These are phyloP conservation scores for Wallacemonas sp. DNA, from an alignment of 208 protist species.

Conservation along the genomic window DNA sequence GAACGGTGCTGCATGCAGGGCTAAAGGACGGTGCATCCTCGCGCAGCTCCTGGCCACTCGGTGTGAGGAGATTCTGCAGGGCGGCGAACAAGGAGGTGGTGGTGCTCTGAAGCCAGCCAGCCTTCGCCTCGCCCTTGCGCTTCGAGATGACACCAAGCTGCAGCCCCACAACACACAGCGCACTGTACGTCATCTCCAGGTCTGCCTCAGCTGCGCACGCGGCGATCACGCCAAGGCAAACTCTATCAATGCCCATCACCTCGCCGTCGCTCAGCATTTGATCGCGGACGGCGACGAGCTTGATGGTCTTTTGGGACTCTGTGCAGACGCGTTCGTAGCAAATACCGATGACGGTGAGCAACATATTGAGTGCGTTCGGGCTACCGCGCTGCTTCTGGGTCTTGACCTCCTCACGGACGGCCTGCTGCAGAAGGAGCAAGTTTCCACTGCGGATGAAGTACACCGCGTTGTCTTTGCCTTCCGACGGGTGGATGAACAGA, in stretches of 20 bases:
- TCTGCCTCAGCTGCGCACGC: conserved; percentile 47
- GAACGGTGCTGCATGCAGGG: conserved; percentile 42
- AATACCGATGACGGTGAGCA: conserved; percentile 46
- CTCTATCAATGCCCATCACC: conserved; percentile 50
- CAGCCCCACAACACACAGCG: conserved; percentile 53
- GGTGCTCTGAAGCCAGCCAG: conserved; percentile 49
- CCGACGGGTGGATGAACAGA: conserved; percentile 48
- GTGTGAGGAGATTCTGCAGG: conserved; percentile 77
- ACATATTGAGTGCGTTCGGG: conserved; percentile 30
- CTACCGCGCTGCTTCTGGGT: conserved; percentile 26
- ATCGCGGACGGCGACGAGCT: conserved; percentile 47
- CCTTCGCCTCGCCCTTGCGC: conserved; percentile 47
- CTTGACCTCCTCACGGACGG: conserved; percentile 63
- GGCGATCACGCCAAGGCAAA: conserved; percentile 65
- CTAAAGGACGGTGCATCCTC: conserved; percentile 26
- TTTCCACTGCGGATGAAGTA: conserved; percentile 71
- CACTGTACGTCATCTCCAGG: conserved; percentile 58
- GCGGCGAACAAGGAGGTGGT: conserved; percentile 66
- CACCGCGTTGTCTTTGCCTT: conserved; percentile 56
- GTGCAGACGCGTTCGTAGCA: conserved; percentile 57
- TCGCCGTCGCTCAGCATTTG: conserved; percentile 71
- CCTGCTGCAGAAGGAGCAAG: conserved; percentile 39
- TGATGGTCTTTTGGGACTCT: conserved; percentile 34
- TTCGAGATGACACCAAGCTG: conserved; percentile 45
- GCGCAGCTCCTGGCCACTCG: conserved; percentile 28